Evolutionary conservation across 768 basidiomycete genomes (phyloP), one percentile per base, ranked within the genome.

Genomic region (Psilocybe cubensis): DNA sequence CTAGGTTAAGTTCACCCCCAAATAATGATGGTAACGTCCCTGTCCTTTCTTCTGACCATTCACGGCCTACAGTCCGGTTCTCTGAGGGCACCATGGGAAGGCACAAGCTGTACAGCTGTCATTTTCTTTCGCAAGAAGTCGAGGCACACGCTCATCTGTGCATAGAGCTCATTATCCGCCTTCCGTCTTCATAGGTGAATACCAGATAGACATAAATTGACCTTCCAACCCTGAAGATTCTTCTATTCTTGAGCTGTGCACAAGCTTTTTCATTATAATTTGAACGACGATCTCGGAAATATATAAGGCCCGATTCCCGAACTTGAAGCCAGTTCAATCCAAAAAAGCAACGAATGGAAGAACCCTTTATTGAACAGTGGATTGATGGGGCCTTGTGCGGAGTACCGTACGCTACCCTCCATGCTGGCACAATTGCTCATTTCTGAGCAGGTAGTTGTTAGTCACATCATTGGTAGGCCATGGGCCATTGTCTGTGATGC

Each of bases 241-340:
- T 20, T n/a, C 28, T 48, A 48, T 48, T 28, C 31, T 48, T 48
- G 6, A 28, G 41, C 47, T 18, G n/a, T 17, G 35, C 21, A 40
- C 11, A 47, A 25, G 11, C 31, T 29, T 51, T 24, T 24, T 43
- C 21, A 45, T 10, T 12, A 18, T 14, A 20, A 23, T 33, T 28
- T 51, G 20, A n/a, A 48, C 42, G 49, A 43, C 24, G 56, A 57
- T 57, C 56, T 51, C 56, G 56, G 55, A 56, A 33, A 24, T 21
- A 31, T 28, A 35, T 31, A 42, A 50, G 27, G 48, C 14, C 49
- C 56, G 56, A 44, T 24, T 44, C 24, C 33, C 29, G 25, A 46
- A 25, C 23, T 17, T 12, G 28, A 17, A 17, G n/a, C 10, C 17
- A 20, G 42, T 44, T 18, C 42, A n/a, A n/a, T 18, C 24, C 27